These are phyloP conservation scores for Suillus sp. DNA, from an alignment of 768 basidiomycete species.

Conservation along the genomic window DNA sequence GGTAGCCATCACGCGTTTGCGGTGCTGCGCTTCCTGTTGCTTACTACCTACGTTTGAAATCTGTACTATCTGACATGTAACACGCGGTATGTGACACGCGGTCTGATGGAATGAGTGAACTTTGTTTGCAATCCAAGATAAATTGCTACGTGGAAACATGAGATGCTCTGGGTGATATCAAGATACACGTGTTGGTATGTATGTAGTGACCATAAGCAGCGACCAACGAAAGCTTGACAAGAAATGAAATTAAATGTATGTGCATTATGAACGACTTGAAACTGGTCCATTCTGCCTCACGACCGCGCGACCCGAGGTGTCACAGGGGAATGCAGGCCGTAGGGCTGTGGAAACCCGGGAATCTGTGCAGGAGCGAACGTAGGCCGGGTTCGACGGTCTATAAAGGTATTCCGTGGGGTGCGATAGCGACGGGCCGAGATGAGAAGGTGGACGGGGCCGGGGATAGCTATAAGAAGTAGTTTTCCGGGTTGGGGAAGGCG, in stretches of 20 bases:
- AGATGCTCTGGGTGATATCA: conserved; percentile 4
- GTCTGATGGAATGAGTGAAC: neutral
- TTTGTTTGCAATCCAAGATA: conserved; percentile 7
- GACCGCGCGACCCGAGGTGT: conserved; percentile 4
- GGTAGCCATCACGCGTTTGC: conserved; percentile 1
- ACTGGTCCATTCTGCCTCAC: neutral
- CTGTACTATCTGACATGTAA: conserved; percentile 9
- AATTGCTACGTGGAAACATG: conserved; percentile 6
- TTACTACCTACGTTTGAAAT: conserved; percentile 6
- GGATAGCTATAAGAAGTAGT: conserved; percentile 12
- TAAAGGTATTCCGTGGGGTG: conserved; percentile 28
- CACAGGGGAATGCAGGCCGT: conserved; percentile 33
- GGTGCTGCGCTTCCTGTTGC: conserved; percentile 4
- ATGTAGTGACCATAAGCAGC: too few relatives aligned
- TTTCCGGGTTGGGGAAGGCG: conserved; percentile 11
- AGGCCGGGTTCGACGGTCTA: conserved; percentile 33
- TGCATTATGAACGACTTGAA: neutral
- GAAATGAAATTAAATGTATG: neutral
- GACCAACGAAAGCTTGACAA: neutral
- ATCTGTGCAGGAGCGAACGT: conserved; percentile 36
- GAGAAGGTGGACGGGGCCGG: neutral
- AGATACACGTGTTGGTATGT: conserved; percentile 9
- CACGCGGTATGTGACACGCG: conserved; percentile 3
- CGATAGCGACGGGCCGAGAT: conserved; percentile 10
- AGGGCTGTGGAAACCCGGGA: conserved; percentile 37